A percentile compares a stretch with the other conserved stretches of the same genome.
phyloP scores from a whole-genome alignment of 2,329 filamentous ascomycete species.

The Aureobasidium sp. region DNA sequence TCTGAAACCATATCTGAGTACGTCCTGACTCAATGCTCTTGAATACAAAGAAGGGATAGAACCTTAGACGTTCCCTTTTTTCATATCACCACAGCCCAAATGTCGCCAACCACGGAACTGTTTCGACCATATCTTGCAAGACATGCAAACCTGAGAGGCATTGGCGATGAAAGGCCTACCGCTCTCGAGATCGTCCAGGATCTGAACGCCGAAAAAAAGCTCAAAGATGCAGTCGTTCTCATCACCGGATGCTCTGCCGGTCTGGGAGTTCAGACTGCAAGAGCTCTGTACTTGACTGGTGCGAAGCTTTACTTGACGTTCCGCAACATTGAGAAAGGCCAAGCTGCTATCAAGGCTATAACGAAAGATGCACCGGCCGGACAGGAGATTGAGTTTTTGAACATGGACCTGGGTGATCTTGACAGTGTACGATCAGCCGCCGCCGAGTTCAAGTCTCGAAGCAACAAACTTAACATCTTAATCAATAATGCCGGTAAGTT shows the following conservation, averaged over 20 bases:
- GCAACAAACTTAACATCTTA: constrained; percentile 30
- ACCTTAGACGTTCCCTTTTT: too few species aligned
- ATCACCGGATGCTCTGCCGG: constrained; percentile 40
- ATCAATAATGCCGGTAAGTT: constrained; percentile 22
- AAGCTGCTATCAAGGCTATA: constrained; percentile 25
- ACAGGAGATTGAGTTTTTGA: constrained; percentile 18
- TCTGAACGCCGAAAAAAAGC: constrained; percentile 24
- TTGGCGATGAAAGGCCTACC: constrained; percentile 22
- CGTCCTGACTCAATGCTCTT: neutral
- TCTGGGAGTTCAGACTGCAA: constrained; percentile 36
- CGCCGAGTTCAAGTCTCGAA: constrained; percentile 26
- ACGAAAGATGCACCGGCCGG: neutral
- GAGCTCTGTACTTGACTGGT: constrained; percentile 38
- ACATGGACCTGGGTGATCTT: constrained; percentile 26
- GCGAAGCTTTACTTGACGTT: constrained; percentile 38
- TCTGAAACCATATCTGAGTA: neutral
- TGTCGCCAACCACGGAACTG: neutral
- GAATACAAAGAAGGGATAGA: neutral
- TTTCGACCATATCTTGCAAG: constrained; percentile 1
- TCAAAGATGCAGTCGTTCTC: constrained; percentile 31
- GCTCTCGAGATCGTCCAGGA: constrained; percentile 22
- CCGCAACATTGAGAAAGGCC: constrained; percentile 34
- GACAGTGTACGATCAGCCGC: constrained; percentile 27
- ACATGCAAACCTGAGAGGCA: constrained; percentile 17
- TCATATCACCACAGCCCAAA: neutral